phyloP scores from a whole-genome alignment of 139 green algal genomes.

The Tetradesmus lagerheimii region DNA sequence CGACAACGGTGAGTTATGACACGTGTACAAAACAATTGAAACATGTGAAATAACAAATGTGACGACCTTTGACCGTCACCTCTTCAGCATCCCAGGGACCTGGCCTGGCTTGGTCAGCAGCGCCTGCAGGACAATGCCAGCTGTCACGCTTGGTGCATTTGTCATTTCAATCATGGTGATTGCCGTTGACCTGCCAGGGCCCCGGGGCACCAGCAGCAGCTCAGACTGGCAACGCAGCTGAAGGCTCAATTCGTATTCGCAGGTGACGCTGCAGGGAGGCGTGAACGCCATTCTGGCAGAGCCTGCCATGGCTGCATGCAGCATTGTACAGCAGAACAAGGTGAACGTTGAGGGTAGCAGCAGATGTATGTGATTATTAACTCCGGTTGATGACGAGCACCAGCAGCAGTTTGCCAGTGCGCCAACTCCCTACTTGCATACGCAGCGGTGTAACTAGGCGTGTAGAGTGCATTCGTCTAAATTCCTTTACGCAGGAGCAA shows the following conservation, averaged over 20 bases:
- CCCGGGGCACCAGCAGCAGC: not conserved
- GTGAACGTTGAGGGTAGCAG: no score
- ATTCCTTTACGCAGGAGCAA: no score
- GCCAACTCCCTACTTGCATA: no score
- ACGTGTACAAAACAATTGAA: no score
- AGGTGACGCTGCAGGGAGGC: conserved; percentile 5
- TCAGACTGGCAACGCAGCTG: not conserved
- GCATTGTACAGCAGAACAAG: not conserved
- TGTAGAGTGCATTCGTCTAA: no score
- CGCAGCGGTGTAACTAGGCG: no score
- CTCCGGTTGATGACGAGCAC: no score
- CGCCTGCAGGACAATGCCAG: not conserved
- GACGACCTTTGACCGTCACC: no score
- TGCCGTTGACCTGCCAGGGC: not conserved
- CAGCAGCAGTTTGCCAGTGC: no score
- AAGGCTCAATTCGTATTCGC: not conserved
- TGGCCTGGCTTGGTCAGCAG: not conserved
- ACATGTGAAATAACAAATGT: no score
- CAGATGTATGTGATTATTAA: no score
- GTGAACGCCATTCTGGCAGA: not conserved
- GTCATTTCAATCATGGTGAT: conserved; percentile 19
- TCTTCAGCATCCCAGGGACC: not conserved
- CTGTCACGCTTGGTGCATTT: not conserved
- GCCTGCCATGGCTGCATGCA: not conserved
- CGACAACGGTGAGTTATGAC: no score